Conservation (phyloP, 139 green algal genomes). For the Ettlia oleoabundans region DNA sequence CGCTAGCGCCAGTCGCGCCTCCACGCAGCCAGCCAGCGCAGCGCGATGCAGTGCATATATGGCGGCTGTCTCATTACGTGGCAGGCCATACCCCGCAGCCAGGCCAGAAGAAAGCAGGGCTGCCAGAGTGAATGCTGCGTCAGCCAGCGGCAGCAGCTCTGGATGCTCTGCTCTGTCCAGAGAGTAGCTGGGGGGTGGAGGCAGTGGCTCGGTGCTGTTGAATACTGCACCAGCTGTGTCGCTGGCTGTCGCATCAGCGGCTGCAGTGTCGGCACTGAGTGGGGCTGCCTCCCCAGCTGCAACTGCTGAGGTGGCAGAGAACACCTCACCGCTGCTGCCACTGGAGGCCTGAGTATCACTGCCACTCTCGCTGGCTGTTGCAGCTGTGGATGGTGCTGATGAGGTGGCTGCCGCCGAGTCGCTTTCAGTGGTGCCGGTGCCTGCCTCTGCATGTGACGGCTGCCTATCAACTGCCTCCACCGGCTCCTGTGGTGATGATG, state of each 20-base stretch:
- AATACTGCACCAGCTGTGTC: neutral
- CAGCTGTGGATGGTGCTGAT: no score
- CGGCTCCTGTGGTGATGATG: neutral
- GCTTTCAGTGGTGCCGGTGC: neutral
- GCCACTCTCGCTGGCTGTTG: no score
- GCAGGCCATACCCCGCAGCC: neutral
- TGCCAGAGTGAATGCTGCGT: slow-evolving; percentile 21
- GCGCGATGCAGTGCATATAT: neutral
- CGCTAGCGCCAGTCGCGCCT: slow-evolving; percentile 27
- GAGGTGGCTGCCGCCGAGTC: no score
- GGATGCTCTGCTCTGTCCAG: no score
- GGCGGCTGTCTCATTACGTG: slow-evolving; percentile 4
- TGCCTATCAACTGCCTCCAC: neutral
- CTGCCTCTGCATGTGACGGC: neutral
- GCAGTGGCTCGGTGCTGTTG: neutral
- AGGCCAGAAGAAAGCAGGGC: slow-evolving; percentile 3
- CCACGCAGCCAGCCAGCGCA: slow-evolving; percentile 10
- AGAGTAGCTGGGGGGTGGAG: no score
- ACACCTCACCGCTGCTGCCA: neutral
- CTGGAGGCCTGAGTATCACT: neutral
- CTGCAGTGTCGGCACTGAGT: no score
- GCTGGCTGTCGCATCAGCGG: neutral
- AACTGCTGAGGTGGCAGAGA: no score
- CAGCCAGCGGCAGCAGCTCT: slow-evolving; percentile 14
- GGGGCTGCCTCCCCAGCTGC: no score